phyloP scores from a whole-genome alignment of 306 rosid species.

The Cucumis cinereus region DNA sequence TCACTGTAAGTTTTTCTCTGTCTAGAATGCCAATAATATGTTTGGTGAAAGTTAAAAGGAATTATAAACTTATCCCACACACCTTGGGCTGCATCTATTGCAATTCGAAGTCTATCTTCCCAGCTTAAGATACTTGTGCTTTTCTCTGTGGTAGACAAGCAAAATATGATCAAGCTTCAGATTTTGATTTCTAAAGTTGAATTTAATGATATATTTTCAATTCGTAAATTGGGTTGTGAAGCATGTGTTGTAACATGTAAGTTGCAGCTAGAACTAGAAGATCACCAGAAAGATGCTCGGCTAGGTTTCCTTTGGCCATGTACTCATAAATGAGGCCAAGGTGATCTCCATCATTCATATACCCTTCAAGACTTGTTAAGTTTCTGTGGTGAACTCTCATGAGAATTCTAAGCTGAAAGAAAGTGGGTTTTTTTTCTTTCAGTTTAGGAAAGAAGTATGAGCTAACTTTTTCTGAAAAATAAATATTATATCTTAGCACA shows the following conservation, averaged over 20 bases:
- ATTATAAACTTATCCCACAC: neutral
- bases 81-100: slow-evolving; percentile 34
- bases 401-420: slow-evolving; percentile 16
- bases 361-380: slow-evolving; percentile 23
- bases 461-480: neutral
- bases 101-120: slow-evolving; percentile 26
- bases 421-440: too few species aligned
- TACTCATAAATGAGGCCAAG: slow-evolving; percentile 18
- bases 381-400: slow-evolving; percentile 22
- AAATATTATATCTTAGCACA: neutral
- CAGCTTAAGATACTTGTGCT: slow-evolving; percentile 12
- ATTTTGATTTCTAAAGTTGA: neutral
- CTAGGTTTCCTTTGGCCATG: slow-evolving; percentile 19
- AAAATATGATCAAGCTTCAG: too few species aligned
- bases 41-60: neutral
- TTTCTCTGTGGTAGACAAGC: neutral
- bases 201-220: neutral
- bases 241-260: neutral
- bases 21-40: neutral
- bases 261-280: neutral
- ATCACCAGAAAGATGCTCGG: neutral
- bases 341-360: slow-evolving; percentile 15
- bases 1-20: neutral
- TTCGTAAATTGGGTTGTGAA: neutral
- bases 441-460: neutral